Evolutionary conservation across 768 basidiomycete species (phyloP).

Genomic region (Leccinum longicurvipes): DNA sequence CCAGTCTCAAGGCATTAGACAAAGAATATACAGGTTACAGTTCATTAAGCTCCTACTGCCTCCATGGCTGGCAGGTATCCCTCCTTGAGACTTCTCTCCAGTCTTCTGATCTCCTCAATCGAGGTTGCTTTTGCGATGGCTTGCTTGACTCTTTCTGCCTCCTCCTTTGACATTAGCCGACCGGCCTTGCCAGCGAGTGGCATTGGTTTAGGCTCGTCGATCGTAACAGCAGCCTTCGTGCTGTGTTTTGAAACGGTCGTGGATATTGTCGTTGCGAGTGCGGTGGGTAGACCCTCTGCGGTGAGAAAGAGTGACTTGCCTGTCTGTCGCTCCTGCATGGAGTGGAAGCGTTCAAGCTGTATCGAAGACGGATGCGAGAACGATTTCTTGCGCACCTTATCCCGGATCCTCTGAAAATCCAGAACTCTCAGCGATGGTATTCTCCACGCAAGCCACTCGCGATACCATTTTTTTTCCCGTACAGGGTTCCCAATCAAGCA

Average conservation of each 20-base stretch:
- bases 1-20: conserved; percentile 17
- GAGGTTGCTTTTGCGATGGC: conserved; percentile 91
- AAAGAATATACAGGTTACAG: conserved; percentile 33
- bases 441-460: conserved; percentile 92
- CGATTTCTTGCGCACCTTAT: conserved; percentile 71
- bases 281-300: conserved; percentile 71
- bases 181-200: conserved; percentile 66
- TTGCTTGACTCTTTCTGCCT: conserved; percentile 80
- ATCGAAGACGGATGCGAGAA: conserved; percentile 16
- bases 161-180: conserved; percentile 87
- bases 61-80: conserved; percentile 81
- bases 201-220: conserved; percentile 74
- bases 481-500: conserved; percentile 82
- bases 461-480: conserved; percentile 90
- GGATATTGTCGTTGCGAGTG: conserved; percentile 76
- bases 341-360: conserved; percentile 27
- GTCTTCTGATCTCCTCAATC: conserved; percentile 80
- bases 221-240: conserved; percentile 59
- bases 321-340: conserved; percentile 69
- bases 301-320: conserved; percentile 78
- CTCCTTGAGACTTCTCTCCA: conserved; percentile 80
- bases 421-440: conserved; percentile 85
- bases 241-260: conserved; percentile 66
- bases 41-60: conserved; percentile 66
- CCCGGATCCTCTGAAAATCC: conserved; percentile 92